These are phyloP conservation scores for Leucocoprinus leucothites DNA, from an alignment of 768 basidiomycete genomes.

Conservation along the genomic window DNA sequence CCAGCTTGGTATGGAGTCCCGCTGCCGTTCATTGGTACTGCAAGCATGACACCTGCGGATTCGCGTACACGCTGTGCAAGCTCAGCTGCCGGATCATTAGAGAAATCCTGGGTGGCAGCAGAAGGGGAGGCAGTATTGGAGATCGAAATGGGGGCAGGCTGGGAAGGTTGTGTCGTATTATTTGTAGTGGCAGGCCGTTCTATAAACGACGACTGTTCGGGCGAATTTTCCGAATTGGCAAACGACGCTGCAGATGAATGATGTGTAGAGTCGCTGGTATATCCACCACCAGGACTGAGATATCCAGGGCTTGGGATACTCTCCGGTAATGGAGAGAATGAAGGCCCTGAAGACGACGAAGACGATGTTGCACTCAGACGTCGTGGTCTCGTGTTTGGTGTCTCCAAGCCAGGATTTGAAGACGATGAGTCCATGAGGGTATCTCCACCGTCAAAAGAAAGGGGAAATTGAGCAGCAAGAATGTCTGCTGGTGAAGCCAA, in stretches of 20 bases:
- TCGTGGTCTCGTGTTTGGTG: conserved; percentile 28
- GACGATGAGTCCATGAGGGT: conserved; percentile 19
- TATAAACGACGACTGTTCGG: not conserved
- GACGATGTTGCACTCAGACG: conserved; percentile 55
- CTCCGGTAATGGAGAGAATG: conserved; percentile 48
- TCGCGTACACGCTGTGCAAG: conserved; percentile 49
- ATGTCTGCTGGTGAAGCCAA: conserved; percentile 20
- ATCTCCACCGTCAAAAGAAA: conserved; percentile 33
- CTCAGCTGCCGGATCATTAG: conserved; percentile 34
- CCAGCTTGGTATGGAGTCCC: conserved; percentile 28
- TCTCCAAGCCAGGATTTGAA: conserved; percentile 18
- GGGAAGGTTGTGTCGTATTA: not conserved
- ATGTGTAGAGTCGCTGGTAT: conserved; percentile 22
- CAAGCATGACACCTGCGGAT: conserved; percentile 55
- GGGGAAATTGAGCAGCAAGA: conserved; percentile 32
- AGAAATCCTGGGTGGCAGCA: conserved; percentile 10
- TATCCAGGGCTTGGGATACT: conserved; percentile 24
- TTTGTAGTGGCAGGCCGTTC: not conserved
- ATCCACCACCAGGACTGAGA: conserved; percentile 12
- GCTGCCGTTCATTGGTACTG: conserved; percentile 34
- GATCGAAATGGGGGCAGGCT: not conserved
- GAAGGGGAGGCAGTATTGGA: conserved; percentile 11
- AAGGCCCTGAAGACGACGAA: conserved; percentile 52
- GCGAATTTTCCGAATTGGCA: not conserved
- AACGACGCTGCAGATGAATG: conserved; percentile 10